Evolutionary conservation across 805 yeast species (phyloP), one percentile per base, ranked within the genome.

Genomic region (Teunomyces aglyptinius): DNA sequence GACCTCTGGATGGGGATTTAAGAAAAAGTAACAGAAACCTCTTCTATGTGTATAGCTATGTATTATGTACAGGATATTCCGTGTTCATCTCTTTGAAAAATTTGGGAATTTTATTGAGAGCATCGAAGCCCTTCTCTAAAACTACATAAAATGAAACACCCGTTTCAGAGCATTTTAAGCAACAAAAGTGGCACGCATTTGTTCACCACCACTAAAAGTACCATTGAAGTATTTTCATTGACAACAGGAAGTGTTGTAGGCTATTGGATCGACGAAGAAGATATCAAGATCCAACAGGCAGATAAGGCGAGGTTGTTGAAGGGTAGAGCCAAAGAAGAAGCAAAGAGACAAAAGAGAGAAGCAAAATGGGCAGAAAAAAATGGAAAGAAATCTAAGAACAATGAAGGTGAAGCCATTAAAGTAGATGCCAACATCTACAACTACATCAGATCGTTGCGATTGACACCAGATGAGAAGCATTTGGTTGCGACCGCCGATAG

Each of bases 401-500:
- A 57, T 24, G 57, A 57, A 8, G 41, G 39, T 11, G 55, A 51
- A 13, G 51, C 59, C 19, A 44, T 51, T n/a, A 68, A 67, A 46
- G 51, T 64, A 4, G 15, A 72, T 73, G 5, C 83, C 87, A 13
- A 86, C 43, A 73, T 80, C 20, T 81, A 76, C 61, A 84, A 84
- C 50, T 82, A 85, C 55, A 80, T 91, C 41, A 77, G 96, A 61
- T 76, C 82, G 18, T 63, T 91, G 51, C 64, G 68, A 6, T 59
- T 89, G 43, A 67, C 78, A 19, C 70, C 77, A 53, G 86, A 82
- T 39, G 67, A 60, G 18, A 63, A 71, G 35, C 71, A 74, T 55
- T 61, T 91, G 31, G 71, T 87, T 20, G 86, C 82, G 1, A 82
- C 88, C 38, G 83, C 95, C 2, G 96, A 89, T 60, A 85, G 85